Conservation (phyloP, 2,329 filamentous ascomycete species). For the Penicillium sp. region DNA sequence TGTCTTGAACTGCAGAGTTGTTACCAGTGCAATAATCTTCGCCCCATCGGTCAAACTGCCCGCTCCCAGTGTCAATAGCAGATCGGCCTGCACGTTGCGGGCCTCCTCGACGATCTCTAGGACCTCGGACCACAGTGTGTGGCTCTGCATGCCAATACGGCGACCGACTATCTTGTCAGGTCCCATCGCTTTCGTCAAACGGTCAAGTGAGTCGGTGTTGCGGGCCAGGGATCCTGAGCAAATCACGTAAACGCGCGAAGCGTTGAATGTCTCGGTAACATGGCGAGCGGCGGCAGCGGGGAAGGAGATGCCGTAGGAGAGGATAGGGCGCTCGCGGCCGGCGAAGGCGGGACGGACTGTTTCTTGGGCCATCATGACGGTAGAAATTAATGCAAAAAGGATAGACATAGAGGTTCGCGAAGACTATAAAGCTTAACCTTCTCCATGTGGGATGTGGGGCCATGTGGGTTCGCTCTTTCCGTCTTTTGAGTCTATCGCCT, state of each 20-base stretch:
- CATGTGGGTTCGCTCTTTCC: neutral
- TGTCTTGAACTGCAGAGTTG: neutral
- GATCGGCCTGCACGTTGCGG: conserved; percentile 42
- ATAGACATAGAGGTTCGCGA: neutral
- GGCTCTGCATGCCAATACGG: conserved; percentile 52
- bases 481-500: too few species aligned
- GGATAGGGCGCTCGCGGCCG: conserved; percentile 37
- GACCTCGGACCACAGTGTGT: conserved; percentile 55
- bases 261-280: conserved; percentile 44
- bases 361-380: conserved; percentile 25
- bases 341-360: conserved; percentile 39
- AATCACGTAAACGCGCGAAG: conserved; percentile 51
- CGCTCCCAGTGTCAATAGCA: conserved; percentile 55
- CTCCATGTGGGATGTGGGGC: conserved; percentile 5
- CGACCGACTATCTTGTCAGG: conserved; percentile 42
- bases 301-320: conserved; percentile 52
- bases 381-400: neutral
- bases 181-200: conserved; percentile 43
- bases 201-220: conserved; percentile 47
- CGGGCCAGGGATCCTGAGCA: conserved; percentile 50
- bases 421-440: neutral
- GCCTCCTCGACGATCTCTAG: conserved; percentile 48
- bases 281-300: conserved; percentile 47
- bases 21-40: conserved; percentile 51
- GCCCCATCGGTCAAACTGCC: conserved; percentile 58